Base-by-base conservation (phyloP, 2,329 filamentous ascomycete genomes). In the Neonectria coccinea region DNA sequence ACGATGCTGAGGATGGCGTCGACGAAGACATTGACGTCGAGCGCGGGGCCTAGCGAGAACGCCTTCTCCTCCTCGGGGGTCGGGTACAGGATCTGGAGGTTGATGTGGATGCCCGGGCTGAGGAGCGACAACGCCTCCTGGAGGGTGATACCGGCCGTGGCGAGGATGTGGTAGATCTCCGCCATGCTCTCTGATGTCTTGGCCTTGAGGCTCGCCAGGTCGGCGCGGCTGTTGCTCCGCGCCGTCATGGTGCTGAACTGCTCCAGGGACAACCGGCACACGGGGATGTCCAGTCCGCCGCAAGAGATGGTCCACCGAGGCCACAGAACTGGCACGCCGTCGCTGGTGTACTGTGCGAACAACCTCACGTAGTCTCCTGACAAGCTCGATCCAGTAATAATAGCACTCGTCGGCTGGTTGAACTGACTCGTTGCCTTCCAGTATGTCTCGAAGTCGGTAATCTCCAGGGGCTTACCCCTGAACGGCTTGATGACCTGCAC, bases 391-490 rank as follows among this genome's bases (percentile, higher is more conserved):
- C 95, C 96, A 0, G 95, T 98, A 18, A 99, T 93, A 25, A 98
- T 88, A 25, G 93, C 92, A 75, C 88, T 96, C 51, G 94, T 92
- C 1, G 80, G 80, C 55, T 92, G 90, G 76, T 97, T 93, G 52
- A 96, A 87, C 72, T 97, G 94, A 74, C 94, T 97, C 1, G 96
- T 99, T 0, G 95, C 95, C 79, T 98, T 99, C 96, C 96, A 99
- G 79, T 99, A 99, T 0, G 96, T 98, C 67, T 97, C 96, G 73
- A 98, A 99, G 75, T 98, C 94, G 1, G 96, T 97, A 65, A 99
- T 97, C 78, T 99, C 96, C 22, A 99, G 84, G 4, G 96, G 94
- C 65, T 94, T 91, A 8, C 96, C 95, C 67, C 90, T 89, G 81
- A 98, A 99, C 0, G 96, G 96, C 75, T 97, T 97, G 77, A 99